A percentile compares a stretch with the other conserved stretches of the same genome.
phyloP scores from a whole-genome alignment of 2,329 filamentous ascomycete species.

The Paracamarosporium sp. region DNA sequence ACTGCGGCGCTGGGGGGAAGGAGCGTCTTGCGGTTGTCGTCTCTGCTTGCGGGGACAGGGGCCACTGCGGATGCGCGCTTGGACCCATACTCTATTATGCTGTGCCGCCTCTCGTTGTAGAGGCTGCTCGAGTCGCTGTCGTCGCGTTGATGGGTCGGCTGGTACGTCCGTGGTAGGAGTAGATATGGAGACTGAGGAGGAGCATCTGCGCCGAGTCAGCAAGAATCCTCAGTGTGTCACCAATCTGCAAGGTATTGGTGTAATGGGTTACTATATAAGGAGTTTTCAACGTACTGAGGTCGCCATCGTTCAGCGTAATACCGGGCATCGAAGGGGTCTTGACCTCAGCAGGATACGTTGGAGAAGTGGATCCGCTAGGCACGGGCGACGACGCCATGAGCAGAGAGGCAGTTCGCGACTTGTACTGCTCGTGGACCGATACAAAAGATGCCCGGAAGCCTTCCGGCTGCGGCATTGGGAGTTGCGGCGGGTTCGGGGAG shows the following conservation, averaged over 20 bases:
- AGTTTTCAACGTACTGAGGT: conserved; percentile 46
- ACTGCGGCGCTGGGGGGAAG: conserved; percentile 22
- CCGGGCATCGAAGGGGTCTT: conserved; percentile 34
- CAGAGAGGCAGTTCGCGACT: conserved; percentile 39
- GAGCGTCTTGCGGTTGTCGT: conserved; percentile 21
- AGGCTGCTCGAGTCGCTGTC: conserved; percentile 42
- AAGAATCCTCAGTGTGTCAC: no score
- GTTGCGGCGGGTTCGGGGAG: conserved; percentile 27
- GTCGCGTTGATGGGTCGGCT: conserved; percentile 34
- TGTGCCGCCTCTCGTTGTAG: conserved; percentile 38
- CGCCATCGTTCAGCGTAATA: conserved; percentile 26
- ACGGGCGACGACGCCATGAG: conserved; percentile 24
- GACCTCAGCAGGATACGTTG: conserved; percentile 30
- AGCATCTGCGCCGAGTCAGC: conserved; percentile 19
- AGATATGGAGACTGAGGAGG: conserved; percentile 22
- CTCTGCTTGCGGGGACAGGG: conserved; percentile 15
- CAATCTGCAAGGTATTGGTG: background rate
- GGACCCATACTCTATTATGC: conserved; percentile 23
- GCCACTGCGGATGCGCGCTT: conserved; percentile 24
- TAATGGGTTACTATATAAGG: no score
- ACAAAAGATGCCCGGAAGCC: conserved; percentile 34
- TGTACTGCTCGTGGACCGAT: conserved; percentile 19
- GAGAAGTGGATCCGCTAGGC: conserved; percentile 29
- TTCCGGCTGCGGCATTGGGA: conserved; percentile 35
- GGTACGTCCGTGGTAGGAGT: conserved; percentile 25